Evolutionary conservation across 306 rosid genomes (phyloP), one percentile per base, ranked within the genome.

Genomic region (Begonia masoniana): DNA sequence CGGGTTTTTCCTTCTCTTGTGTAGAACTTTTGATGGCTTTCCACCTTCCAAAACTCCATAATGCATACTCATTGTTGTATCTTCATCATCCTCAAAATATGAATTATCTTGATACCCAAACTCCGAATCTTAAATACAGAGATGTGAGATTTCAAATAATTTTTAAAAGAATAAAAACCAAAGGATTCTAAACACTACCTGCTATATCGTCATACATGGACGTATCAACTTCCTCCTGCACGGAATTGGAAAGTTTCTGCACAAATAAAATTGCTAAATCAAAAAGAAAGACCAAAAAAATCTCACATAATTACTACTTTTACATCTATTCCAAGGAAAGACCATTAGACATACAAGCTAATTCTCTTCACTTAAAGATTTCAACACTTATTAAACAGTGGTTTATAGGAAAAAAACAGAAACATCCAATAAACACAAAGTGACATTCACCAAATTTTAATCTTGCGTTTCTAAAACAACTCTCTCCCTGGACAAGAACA

Each of bases 201-300:
- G 85, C 72, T 13, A 67, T 76, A 50, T 88, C 65, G 53, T 92
- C 96, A 71, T 77, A 74, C 57, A 69, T 56, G 49, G 94, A 86
- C 56, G 83, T 83, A 56, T 84, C 96, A 49, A 87, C 94, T 73
- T 84, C 96, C 76, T 87, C 99, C 68, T 79, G 95, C 79, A 76
- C 65, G 74, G 83, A 66, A 62, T 68, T 66, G 43, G 72, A 85
- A 65, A 76, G 68, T 84, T 72, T 92, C 99, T 92, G 88, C 57
- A 74, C 72, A 67, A 46, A 31, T 16, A 64, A 59, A 52, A 63
- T 24, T 63, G 57, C 52, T 45, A n/a, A 45, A 10, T 45, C 4
- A 45, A n/a, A 45, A 12, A 2, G 49, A 45, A 45, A 45, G 49
- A 31, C 7, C 39, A 5, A 31, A 31, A 31, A 31, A 4, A 31